phyloP scores from a whole-genome alignment of 495 filamentous ascomycete species.

The Penicillium mononematosum region DNA sequence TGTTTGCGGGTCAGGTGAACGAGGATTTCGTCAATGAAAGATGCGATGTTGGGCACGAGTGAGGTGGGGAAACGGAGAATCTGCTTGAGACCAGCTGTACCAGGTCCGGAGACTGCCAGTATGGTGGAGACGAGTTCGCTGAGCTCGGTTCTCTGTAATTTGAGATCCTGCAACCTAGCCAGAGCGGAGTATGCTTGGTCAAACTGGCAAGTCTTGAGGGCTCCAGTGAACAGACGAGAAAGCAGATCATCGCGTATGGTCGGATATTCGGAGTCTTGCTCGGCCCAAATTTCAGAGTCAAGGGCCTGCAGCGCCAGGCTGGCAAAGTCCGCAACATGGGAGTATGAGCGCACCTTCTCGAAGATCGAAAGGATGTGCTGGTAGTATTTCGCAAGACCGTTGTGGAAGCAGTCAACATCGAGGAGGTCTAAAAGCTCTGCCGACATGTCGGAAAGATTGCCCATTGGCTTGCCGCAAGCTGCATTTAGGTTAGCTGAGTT shows the following conservation, averaged over 20 bases:
- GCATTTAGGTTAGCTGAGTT: conserved; percentile 14
- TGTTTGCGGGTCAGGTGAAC: conserved; percentile 49
- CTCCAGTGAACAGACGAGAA: conserved; percentile 76
- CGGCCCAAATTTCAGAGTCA: conserved; percentile 40
- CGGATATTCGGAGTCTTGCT: conserved; percentile 41
- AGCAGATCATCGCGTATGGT: conserved; percentile 63
- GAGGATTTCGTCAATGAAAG: conserved; percentile 75
- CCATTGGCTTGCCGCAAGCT: conserved; percentile 46
- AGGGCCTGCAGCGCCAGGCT: conserved; percentile 70
- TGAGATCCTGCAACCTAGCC: conserved; percentile 63
- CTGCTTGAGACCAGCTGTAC: conserved; percentile 48
- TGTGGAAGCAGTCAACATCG: conserved; percentile 68
- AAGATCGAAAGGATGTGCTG: conserved; percentile 80
- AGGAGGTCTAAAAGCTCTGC: conserved; percentile 67
- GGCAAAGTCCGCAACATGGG: conserved; percentile 82
- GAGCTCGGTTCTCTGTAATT: conserved; percentile 61
- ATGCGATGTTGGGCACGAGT: conserved; percentile 67
- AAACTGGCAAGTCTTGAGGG: conserved; percentile 71
- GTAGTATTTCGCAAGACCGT: conserved; percentile 80
- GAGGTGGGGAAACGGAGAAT: conserved; percentile 66
- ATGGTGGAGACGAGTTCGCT: conserved; percentile 71
- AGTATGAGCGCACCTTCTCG: conserved; percentile 69
- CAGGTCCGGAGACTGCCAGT: conserved; percentile 62
- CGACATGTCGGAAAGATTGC: conserved; percentile 50
- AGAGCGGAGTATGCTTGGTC: conserved; percentile 80